Percentiles rank a stretch among this genome's conserved stretches.
These are phyloP conservation scores for Thuja plicata DNA, from an alignment of 83 land plant genomes.

Conservation along the genomic window DNA sequence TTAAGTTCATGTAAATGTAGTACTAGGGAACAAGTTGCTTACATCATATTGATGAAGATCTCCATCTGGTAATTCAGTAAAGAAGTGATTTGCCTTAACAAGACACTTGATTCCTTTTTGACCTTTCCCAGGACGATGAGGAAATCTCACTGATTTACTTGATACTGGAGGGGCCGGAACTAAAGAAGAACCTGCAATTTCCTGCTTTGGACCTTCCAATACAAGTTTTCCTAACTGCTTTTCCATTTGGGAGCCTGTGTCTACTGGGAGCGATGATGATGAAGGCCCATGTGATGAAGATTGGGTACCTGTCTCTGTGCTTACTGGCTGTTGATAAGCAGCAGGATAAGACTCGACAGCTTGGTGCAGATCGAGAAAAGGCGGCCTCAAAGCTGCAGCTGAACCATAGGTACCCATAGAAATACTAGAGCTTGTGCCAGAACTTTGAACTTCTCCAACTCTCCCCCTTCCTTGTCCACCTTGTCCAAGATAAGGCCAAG, in stretches of 20 bases:
- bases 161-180: slow-evolving; percentile 33
- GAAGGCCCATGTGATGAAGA: not conserved
- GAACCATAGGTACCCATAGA: not conserved
- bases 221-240: not conserved
- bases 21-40: slow-evolving; percentile 15
- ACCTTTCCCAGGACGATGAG: slow-evolving; percentile 59
- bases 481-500: not conserved
- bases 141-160: slow-evolving; percentile 44
- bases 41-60: slow-evolving; percentile 69
- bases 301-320: not conserved
- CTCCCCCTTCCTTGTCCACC: slow-evolving; percentile 4
- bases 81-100: slow-evolving; percentile 72
- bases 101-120: slow-evolving; percentile 44
- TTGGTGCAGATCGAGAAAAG: slow-evolving; percentile 10
- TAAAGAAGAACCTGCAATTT: not conserved
- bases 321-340: not conserved
- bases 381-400: not conserved
- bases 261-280: not conserved
- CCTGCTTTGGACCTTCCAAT: not conserved
- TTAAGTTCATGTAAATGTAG: not conserved
- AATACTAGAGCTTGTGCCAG: not conserved
- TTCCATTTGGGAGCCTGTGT: not conserved
- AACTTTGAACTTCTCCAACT: slow-evolving; percentile 5
- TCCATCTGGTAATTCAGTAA: slow-evolving; percentile 46
- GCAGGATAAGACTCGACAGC: not conserved